These are phyloP conservation scores for Lanmaoa pseudosensibilis DNA, from an alignment of 768 basidiomycete species.

Conservation along the genomic window DNA sequence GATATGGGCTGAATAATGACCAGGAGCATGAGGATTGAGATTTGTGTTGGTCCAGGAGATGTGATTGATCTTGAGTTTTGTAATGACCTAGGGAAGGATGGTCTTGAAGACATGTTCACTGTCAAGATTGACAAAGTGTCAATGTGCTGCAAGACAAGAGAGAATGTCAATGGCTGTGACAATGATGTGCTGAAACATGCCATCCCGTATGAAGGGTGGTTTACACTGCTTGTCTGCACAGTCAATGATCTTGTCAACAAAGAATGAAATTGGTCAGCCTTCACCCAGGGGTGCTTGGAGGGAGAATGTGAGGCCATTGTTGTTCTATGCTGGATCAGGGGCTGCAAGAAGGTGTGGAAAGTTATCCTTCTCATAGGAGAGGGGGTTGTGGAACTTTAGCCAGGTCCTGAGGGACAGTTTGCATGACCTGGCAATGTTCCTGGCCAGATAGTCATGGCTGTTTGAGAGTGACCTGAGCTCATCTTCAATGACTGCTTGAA, in stretches of 20 bases:
- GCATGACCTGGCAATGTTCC: neutral
- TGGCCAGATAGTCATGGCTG: neutral
- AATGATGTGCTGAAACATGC: neutral
- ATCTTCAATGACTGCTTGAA: neutral
- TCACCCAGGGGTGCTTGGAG: neutral
- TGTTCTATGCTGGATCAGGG: neutral
- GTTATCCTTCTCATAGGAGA: neutral
- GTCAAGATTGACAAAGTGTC: neutral
- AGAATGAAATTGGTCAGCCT: neutral
- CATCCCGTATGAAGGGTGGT: neutral
- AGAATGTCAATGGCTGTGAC: neutral
- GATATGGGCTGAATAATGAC: accelerated
- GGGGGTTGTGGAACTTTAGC: neutral
- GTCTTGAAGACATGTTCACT: neutral
- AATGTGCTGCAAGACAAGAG: neutral
- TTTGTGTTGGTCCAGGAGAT: accelerated
- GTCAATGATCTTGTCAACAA: neutral
- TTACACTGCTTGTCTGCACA: accelerated
- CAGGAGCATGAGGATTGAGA: neutral
- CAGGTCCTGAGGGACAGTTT: neutral
- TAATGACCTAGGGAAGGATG: neutral
- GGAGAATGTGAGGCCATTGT: neutral
- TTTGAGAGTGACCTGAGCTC: neutral
- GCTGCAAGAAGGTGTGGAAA: neutral
- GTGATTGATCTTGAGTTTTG: neutral